Percentiles rank a stretch among this genome's conserved stretches.
phyloP scores from a whole-genome alignment of 129 eudicot genomes.

The Kitagawia praeruptora region DNA sequence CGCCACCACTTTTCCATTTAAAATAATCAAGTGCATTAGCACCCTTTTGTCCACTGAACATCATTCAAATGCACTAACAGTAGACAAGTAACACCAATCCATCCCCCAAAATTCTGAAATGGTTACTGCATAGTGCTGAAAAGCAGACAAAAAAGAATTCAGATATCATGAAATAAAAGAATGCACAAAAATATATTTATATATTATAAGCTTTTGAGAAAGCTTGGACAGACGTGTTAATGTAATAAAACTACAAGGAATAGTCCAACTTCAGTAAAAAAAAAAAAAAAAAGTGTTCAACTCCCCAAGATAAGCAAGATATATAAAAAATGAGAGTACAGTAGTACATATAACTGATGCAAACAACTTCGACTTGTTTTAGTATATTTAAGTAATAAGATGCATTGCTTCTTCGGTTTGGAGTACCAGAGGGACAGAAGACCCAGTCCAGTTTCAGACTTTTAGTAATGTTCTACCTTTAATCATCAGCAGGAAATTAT shows the following conservation, averaged over 20 bases:
- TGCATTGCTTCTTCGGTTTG: neutral
- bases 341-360: no score
- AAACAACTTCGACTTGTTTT: no score
- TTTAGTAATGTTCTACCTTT: neutral
- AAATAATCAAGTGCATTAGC: slow-evolving; percentile 46
- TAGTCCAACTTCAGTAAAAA: neutral
- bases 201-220: neutral
- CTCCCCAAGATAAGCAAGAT: neutral
- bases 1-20: slow-evolving; percentile 55
- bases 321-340: neutral
- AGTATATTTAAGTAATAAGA: no score
- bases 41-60: slow-evolving; percentile 72
- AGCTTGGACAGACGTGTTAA: neutral
- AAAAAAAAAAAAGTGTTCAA: neutral
- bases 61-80: slow-evolving; percentile 42
- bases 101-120: slow-evolving; percentile 43
- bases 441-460: no score
- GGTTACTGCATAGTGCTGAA: slow-evolving; percentile 36
- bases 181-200: neutral
- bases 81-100: slow-evolving; percentile 43
- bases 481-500: neutral
- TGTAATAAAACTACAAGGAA: neutral
- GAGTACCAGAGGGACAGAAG: neutral
- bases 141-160: slow-evolving; percentile 2
- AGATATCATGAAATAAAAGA: neutral